phyloP scores from a whole-genome alignment of 495 filamentous ascomycete genomes.

The Xylaria intraflava region DNA sequence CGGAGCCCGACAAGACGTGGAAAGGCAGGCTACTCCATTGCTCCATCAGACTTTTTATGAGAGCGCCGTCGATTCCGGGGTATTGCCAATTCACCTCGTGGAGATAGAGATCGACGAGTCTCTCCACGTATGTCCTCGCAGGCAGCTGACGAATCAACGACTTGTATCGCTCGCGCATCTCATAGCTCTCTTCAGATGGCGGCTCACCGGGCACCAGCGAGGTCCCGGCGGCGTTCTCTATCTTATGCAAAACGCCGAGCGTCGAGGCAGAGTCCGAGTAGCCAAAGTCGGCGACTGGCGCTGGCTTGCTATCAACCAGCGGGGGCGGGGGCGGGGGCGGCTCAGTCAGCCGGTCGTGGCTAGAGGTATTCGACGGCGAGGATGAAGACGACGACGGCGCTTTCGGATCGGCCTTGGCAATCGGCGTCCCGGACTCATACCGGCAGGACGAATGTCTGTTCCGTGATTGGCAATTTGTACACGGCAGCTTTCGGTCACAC shows the following conservation, averaged over 20 bases:
- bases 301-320: slow-evolving; percentile 16
- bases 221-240: slow-evolving; percentile 30
- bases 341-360: slow-evolving; percentile 15
- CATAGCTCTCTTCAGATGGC: slow-evolving; percentile 24
- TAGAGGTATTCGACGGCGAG: neutral
- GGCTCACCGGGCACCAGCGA: slow-evolving; percentile 20
- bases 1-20: slow-evolving; percentile 33
- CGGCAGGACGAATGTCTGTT: slow-evolving; percentile 42
- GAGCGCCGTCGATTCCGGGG: slow-evolving; percentile 45
- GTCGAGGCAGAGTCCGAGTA: slow-evolving; percentile 42
- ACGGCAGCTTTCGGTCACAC: slow-evolving; percentile 57
- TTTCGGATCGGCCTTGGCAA: slow-evolving; percentile 33
- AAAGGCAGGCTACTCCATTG: slow-evolving; percentile 47
- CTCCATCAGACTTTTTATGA: slow-evolving; percentile 43
- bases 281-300: slow-evolving; percentile 35
- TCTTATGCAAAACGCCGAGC: slow-evolving; percentile 45
- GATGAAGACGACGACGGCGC: neutral
- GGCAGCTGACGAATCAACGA: slow-evolving; percentile 48
- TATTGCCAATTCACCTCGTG: slow-evolving; percentile 55
- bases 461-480: slow-evolving; percentile 53
- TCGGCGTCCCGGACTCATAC: slow-evolving; percentile 46
- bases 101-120: slow-evolving; percentile 51
- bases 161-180: slow-evolving; percentile 45
- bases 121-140: slow-evolving; percentile 43
- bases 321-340: slow-evolving; percentile 14